Base-by-base conservation (phyloP, 495 filamentous ascomycete species). In the Penicillium maclennaniae region DNA sequence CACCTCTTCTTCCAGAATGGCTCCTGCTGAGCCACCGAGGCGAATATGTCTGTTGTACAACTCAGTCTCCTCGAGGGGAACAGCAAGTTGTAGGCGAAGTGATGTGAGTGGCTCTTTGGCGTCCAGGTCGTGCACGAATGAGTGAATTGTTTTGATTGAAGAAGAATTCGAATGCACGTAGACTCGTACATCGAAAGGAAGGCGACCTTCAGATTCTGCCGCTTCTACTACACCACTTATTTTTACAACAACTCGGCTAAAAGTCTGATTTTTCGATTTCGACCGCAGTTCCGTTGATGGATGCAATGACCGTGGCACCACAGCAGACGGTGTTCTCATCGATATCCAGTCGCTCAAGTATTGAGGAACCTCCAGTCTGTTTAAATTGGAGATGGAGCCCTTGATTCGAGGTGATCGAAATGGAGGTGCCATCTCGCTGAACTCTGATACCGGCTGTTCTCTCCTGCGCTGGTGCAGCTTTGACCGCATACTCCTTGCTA, bases 171-270 rank as follows among this genome's bases (percentile, higher is more conserved):
- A 65, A 47, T 75, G 70, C 5, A 75, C 44, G 39, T 75, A 77
- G 53, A 74, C 74, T 21, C 73, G 63, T 3, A 74, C 21, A 16
- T 71, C 60, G 41, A 75, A 75, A 28, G 71, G 72, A n/a, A 75
- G 60, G 59, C 51, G 58, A 8, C 42, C 10, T 17, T 23, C 38
- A 6, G 14, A 19, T 14, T 12, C 17, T 12, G 16, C 46, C 19
- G 19, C 38, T 19, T 50, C 36, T 27, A 54, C 54, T 6, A 40
- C 43, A 6, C 54, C 58, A 20, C 46, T 50, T 0, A 54, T 46
- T 41, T 61, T 61, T 23, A 61, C 38, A 1, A 61, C 45, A 1
- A 40, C 58, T 9, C 58, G 38, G 23, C 26, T 50, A 10, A 45
- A 53, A 2, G 58, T 54, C 7, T 26, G n/a, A 40, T 56, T 61